These are phyloP conservation scores for Viridothelium virens DNA, from an alignment of 495 filamentous ascomycete genomes.

Conservation along the genomic window DNA sequence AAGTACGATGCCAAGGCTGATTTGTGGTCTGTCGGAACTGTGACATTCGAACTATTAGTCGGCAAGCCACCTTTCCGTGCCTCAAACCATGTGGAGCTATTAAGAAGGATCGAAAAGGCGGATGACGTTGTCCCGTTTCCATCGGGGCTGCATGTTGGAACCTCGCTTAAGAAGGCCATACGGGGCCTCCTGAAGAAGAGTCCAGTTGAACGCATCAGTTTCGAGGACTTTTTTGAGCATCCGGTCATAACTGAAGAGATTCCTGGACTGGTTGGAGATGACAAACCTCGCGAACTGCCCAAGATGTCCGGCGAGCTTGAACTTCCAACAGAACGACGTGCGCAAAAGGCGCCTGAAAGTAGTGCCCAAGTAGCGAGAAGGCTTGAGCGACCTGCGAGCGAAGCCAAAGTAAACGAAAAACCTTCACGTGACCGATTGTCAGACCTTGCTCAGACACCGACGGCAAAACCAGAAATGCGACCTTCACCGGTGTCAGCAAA, in stretches of 20 bases:
- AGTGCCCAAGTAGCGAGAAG: constrained; percentile 5
- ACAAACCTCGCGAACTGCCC: constrained; percentile 43
- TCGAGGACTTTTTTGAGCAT: constrained; percentile 71
- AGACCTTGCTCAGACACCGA: background rate
- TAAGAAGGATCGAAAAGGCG: constrained; percentile 79
- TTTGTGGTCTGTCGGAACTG: constrained; percentile 94
- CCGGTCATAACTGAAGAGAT: constrained; percentile 69
- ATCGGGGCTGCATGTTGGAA: constrained; percentile 60
- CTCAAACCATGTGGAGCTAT: constrained; percentile 85
- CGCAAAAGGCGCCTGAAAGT: background rate
- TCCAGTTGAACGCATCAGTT: constrained; percentile 74
- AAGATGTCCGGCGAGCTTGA: background rate
- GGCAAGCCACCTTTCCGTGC: constrained; percentile 88
- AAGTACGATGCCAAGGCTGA: constrained; percentile 96
- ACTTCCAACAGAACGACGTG: background rate
- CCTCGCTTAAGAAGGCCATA: constrained; percentile 75
- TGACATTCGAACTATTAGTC: constrained; percentile 88
- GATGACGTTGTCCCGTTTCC: constrained; percentile 80
- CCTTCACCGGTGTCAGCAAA: constrained; percentile 2
- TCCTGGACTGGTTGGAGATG: constrained; percentile 73
- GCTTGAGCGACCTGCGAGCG: background rate
- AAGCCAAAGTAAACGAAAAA: constrained; percentile 3
- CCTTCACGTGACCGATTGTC: background rate
- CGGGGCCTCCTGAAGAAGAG: constrained; percentile 72
- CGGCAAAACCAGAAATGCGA: background rate